A percentile compares a stretch with the other conserved stretches of the same genome.
Evolutionary conservation across 805 yeast genomes (phyloP).

Genomic region (Lachancea nothofagi): DNA sequence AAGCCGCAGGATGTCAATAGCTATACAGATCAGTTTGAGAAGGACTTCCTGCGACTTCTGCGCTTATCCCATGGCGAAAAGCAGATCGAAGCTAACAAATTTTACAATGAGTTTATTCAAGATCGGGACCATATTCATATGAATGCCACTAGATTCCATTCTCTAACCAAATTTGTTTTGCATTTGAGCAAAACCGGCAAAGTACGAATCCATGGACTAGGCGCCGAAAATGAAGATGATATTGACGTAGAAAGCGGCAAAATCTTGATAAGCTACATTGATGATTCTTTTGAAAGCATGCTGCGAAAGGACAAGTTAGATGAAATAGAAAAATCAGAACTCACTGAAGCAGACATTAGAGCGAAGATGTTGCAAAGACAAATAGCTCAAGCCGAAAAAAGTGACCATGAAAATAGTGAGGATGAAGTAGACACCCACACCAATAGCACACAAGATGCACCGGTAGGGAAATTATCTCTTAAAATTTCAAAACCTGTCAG

Average conservation of each 20-base stretch:
- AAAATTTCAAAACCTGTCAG: slow-evolving; percentile 1
- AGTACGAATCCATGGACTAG: slow-evolving; percentile 45
- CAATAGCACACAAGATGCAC: not conserved
- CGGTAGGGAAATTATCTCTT: slow-evolving; percentile 5
- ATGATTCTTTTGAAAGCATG: slow-evolving; percentile 46
- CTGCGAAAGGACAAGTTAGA: slow-evolving; percentile 36
- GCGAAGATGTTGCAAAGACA: slow-evolving; percentile 45
- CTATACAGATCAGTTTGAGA: slow-evolving; percentile 54
- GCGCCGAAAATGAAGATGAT: slow-evolving; percentile 31
- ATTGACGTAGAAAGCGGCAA: slow-evolving; percentile 32
- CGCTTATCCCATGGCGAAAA: slow-evolving; percentile 76
- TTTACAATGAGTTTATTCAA: slow-evolving; percentile 83
- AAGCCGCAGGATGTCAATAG: slow-evolving; percentile 47
- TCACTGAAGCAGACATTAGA: slow-evolving; percentile 44
- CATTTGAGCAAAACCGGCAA: slow-evolving; percentile 52
- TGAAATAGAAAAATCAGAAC: slow-evolving; percentile 34
- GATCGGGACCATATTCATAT: slow-evolving; percentile 83
- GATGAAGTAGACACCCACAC: slow-evolving; percentile 1
- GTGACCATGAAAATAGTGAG: slow-evolving; percentile 1
- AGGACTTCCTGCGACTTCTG: slow-evolving; percentile 59
- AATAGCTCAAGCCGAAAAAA: slow-evolving; percentile 33
- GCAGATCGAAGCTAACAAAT: slow-evolving; percentile 69
- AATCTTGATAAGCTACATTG: slow-evolving; percentile 47
- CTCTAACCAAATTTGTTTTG: slow-evolving; percentile 62
- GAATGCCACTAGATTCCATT: slow-evolving; percentile 80